Evolutionary conservation across 805 yeast genomes (phyloP), one percentile per base, ranked within the genome.

Genomic region (Metschnikowia lunata): DNA sequence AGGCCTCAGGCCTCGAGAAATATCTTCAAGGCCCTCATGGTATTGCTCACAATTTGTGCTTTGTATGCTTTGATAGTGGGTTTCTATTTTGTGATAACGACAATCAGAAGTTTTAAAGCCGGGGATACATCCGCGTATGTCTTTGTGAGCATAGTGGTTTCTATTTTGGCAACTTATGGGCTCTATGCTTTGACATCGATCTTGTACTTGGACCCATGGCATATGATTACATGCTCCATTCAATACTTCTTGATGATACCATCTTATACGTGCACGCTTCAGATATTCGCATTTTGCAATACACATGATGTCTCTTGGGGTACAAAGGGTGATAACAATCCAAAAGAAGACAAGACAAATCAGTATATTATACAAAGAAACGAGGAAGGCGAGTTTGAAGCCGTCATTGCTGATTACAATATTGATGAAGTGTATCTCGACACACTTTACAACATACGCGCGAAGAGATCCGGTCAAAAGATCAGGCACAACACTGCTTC

Each of bases 281-380:
- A 91, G 66, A 89, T 93, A 47, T 91, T 89, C 69, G 97, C 99
- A 1, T 89, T 91, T 66, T 91, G 99, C 71, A 91, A 91, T 63
- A 91, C 97, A 3, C 98, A 91, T 67, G 99, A 91, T 72, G 96
- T 93, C 40, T 86, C 97, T 0, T 91, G 99, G 99, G 99, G 99
- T 66, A 91, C 99, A 2, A 91, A 91, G 62, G 99, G 99, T 54
- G 97, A 90, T 48, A 85, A 83, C 51, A 79, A 78, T 48, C 84
- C 80, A 37, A 61, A 64, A 32, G 77, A 80, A 14, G 79, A 79
- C 51, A 84, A 79, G 48, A 71, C 83, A 31, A 90, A 95, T 38
- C 83, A 86, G 36, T 95, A 95, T 39, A 85, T 86, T 28, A 85
- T 87, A 49, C 83, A 79, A 39, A 83, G 85, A 59, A 83, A 83